These are phyloP conservation scores for Hypericum perforatum DNA, from an alignment of 345 rosid species.

Conservation along the genomic window DNA sequence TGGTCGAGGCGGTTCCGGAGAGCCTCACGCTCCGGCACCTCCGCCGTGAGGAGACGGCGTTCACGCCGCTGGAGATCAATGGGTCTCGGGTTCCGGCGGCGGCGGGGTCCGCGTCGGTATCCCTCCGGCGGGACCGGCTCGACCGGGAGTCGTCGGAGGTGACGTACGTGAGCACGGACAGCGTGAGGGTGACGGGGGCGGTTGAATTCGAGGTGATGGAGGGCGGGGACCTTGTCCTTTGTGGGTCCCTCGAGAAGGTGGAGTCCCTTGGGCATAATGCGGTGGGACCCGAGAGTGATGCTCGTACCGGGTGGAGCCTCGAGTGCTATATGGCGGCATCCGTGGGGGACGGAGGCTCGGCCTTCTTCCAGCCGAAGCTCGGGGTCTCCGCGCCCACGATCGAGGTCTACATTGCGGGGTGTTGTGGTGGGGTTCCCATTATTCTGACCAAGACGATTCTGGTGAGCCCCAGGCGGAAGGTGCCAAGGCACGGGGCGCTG, in stretches of 20 bases:
- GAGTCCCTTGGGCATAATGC: slow-evolving; percentile 52
- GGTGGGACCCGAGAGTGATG: slow-evolving; percentile 23
- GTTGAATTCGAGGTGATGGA: slow-evolving; percentile 73
- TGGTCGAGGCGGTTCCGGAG: slow-evolving; percentile 48
- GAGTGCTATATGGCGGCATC: slow-evolving; percentile 56
- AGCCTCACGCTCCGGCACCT: slow-evolving; percentile 59
- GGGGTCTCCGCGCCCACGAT: slow-evolving; percentile 59
- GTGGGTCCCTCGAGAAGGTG: slow-evolving; percentile 72
- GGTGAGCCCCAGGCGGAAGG: slow-evolving; percentile 63
- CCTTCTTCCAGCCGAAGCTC: slow-evolving; percentile 48
- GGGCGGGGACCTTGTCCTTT: slow-evolving; percentile 42
- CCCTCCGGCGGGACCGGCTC: slow-evolving; percentile 70
- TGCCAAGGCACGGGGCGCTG: slow-evolving; percentile 36
- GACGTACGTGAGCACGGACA: slow-evolving; percentile 76
- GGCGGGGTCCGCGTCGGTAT: slow-evolving; percentile 40
- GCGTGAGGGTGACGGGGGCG: slow-evolving; percentile 66
- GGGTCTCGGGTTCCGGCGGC: slow-evolving; percentile 52
- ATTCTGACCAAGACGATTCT: slow-evolving; percentile 69
- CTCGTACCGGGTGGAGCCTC: slow-evolving; percentile 69
- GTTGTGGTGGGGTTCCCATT: slow-evolving; percentile 78
- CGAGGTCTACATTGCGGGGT: slow-evolving; percentile 84
- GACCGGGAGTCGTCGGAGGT: slow-evolving; percentile 67
- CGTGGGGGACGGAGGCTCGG: slow-evolving; percentile 30
- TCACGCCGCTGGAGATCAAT: slow-evolving; percentile 70
- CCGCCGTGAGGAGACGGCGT: slow-evolving; percentile 44